Evolutionary conservation across 148 eudicot genomes (phyloP), one percentile per base, ranked within the genome.

Genomic region (Diospyros kaki): DNA sequence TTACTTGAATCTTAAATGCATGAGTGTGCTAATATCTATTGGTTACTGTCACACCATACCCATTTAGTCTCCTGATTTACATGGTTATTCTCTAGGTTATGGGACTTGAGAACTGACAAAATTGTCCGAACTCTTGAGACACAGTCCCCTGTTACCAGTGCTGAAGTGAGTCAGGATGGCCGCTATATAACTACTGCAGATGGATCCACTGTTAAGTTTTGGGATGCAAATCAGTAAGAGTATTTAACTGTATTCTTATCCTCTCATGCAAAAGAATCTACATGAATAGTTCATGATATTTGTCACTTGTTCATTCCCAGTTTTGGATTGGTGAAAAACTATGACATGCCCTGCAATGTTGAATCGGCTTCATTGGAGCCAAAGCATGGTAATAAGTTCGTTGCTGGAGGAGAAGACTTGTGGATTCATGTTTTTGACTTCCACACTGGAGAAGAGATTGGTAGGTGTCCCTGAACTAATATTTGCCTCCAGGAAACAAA

Each of bases 341-440:
- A 87, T 73, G 86, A 88, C 15, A 91, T 91, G 97, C 91, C 97
- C 68, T 89, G 90, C 83, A 83, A 82, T 46, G 85, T 94, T 64
- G 98, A 94, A 82, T 94, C 98, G 45, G 98, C 95, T 76, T 94
- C 98, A 0, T 77, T 94, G 83, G 98, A 94, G 80, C 97, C 98
- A 9, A 91, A 88, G 81, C 76, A 80, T 81, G 97, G 98, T 60
- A 90, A 90, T 69, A 94, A 91, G 82, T 94, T 94, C 59, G 81
- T 91, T 68, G 97, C 94, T 68, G 98, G 94, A 73, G 98, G 98
- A 56, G 98, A 90, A 87, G 98, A 94, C 77, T 87, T 94, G 98
- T 94, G 98, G 98, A 85, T 94, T 73, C 95, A 79, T 73, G 82
- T 91, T n/a, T 94, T 84, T 76, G 97, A 94, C 85, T 94, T 94